These are phyloP conservation scores for Chenopodium suecicum DNA, from an alignment of 148 eudicot genomes.

Conservation along the genomic window DNA sequence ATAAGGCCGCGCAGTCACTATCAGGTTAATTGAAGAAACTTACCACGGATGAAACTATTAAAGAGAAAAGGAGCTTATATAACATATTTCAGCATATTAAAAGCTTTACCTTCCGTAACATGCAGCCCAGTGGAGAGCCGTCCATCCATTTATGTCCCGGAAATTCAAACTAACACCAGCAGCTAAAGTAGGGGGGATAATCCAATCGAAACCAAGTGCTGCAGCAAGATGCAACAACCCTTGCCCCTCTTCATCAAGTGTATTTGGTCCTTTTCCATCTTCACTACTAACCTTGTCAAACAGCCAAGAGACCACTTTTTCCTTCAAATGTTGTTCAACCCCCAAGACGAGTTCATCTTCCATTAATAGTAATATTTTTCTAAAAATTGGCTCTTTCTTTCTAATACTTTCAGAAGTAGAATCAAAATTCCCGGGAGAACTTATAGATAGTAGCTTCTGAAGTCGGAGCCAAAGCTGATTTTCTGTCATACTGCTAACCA, in stretches of 20 bases:
- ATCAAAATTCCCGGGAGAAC: constrained; percentile 23
- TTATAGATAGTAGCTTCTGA: constrained; percentile 34
- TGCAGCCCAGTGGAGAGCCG: constrained; percentile 89
- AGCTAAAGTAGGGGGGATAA: constrained; percentile 45
- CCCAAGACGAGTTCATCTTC: constrained; percentile 35
- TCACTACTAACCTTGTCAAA: constrained; percentile 42
- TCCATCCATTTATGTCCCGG: constrained; percentile 69
- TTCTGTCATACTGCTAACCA: constrained; percentile 40
- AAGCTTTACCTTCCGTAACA: constrained; percentile 57
- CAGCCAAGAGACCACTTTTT: constrained; percentile 53
- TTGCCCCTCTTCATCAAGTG: constrained; percentile 57
- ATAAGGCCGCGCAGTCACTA: not conserved
- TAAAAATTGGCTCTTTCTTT: constrained; percentile 28
- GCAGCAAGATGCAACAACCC: constrained; percentile 70
- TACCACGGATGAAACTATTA: not conserved
- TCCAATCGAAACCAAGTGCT: constrained; percentile 75
- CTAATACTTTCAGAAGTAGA: constrained; percentile 18
- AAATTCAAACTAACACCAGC: constrained; percentile 64
- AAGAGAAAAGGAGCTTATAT: not conserved
- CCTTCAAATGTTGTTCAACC: constrained; percentile 39
- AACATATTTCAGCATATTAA: not conserved
- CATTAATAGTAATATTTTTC: constrained; percentile 32
- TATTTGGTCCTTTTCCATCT: constrained; percentile 51
- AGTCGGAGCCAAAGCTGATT: constrained; percentile 38
- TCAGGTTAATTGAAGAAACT: not conserved